Base-by-base conservation (phyloP, 352 stramenopile species). In the Globisporangium acanthophoron region DNA sequence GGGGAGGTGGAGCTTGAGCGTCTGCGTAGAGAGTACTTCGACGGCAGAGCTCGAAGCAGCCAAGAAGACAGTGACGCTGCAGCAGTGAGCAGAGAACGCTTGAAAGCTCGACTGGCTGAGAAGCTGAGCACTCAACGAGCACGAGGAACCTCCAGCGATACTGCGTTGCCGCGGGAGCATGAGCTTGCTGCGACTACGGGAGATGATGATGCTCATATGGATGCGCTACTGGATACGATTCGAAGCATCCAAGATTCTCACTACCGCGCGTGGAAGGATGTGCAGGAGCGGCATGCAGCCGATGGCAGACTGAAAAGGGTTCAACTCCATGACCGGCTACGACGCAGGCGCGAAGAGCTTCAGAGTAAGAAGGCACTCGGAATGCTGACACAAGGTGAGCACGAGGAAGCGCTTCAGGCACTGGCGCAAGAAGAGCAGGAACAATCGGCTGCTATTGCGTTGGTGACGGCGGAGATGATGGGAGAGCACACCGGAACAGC, bases 241-340 rank as follows among this genome's bases (percentile, higher is more conserved):
- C 53, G 59, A 20, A 56, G 66, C 13, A 44, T 86, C 2, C 63
- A 78, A 44, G 67, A 68, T 0, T 58, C 71, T 43, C 73, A 78
- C 24, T 56, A 68, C 1, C 64, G 68, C 11, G 69, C 71, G 15
- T 80, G 73, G 64, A 52, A 65, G 20, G 52, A 50, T 0, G 52
- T 71, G 7, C 61, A 80, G 20, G 45, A 59, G 1, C 59, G 71
- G 11, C 37, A 77, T 35, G 59, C 73, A 15, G 63, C 69, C 33
- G 73, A 85, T 3, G 71, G 58, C 40, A 49, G 53, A 7, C 15
- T 66, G 20, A 70, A 64, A 16, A 80, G 77, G 41, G 49, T 52
- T 12, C 63, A 71, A 9, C 52, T 85, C 41, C 53, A 52, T 13
- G 65, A 75, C 15, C 68, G 71, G 3, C 62, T 85, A 13, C 41